A percentile compares a stretch with the other conserved stretches of the same genome.
Conservation (phyloP, 2,329 filamentous ascomycete genomes). For the Neonectria ditissima region DNA sequence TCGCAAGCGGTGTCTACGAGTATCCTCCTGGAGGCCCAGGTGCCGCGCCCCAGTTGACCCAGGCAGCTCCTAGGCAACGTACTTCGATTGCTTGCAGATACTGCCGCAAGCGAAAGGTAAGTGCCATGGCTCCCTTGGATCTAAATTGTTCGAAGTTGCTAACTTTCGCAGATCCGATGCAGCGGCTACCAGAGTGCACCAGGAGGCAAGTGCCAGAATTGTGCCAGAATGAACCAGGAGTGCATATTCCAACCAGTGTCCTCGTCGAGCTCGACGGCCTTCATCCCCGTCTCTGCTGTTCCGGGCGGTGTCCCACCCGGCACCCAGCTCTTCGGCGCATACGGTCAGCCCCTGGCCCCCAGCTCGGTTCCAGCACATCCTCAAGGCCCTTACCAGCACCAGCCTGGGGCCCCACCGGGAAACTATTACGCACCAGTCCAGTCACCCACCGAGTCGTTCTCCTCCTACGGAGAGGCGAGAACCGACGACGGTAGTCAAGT, state of each 20-base stretch:
- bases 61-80: conserved; percentile 67
- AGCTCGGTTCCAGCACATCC: conserved; percentile 44
- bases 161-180: conserved; percentile 64
- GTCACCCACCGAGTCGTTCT: conserved; percentile 59
- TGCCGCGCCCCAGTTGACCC: conserved; percentile 54
- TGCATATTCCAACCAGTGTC: conserved; percentile 72
- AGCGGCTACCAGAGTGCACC: conserved; percentile 70
- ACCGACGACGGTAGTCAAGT: conserved; percentile 48
- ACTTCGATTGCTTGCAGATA: conserved; percentile 72
- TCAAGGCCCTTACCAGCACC: conserved; percentile 39
- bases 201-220: conserved; percentile 71
- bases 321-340: conserved; percentile 67
- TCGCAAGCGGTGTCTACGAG: conserved; percentile 46
- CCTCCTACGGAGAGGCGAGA: conserved; percentile 52
- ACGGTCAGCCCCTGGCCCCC: conserved; percentile 65
- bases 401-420: conserved; percentile 45
- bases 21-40: conserved; percentile 52
- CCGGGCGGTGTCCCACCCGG: conserved; percentile 69
- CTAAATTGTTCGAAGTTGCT: conserved; percentile 5
- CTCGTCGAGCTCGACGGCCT: conserved; percentile 66
- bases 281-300: conserved; percentile 69
- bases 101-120: conserved; percentile 71
- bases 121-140: conserved; percentile 10
- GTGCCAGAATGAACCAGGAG: conserved; percentile 71
- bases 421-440: conserved; percentile 57